Evolutionary conservation across 202 grass and related monocot species (phyloP).

Genomic region (Dendrocalamus latiflorus): DNA sequence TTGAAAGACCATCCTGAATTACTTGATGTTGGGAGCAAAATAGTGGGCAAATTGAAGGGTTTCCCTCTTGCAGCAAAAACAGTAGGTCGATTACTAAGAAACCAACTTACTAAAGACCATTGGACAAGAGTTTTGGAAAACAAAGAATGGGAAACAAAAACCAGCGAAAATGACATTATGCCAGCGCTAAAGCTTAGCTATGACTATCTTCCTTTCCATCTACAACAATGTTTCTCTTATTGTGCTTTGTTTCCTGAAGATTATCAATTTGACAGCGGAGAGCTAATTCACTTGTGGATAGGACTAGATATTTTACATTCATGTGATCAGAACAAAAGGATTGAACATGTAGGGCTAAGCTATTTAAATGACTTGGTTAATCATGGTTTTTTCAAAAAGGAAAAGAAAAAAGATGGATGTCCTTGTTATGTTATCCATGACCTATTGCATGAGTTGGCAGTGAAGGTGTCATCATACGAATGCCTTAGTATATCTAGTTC

Average conservation of each 20-base stretch:
- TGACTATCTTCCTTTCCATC: too few relatives aligned
- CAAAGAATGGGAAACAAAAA: slow-evolving; percentile 27
- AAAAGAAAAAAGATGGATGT: too few relatives aligned
- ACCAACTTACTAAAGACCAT: accelerated
- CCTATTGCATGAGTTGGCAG: slow-evolving; percentile 15
- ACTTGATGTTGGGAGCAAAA: not conserved
- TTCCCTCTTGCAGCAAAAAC: slow-evolving; percentile 41
- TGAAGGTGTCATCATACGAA: not conserved
- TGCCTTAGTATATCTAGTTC: not conserved
- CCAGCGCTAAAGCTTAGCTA: too few relatives aligned
- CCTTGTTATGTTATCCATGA: slow-evolving; percentile 26
- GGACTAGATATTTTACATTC: too few relatives aligned
- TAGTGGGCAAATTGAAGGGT: not conserved
- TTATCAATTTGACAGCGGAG: not conserved
- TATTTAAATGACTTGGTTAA: not conserved
- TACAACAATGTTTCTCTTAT: not conserved
- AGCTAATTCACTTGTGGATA: slow-evolving; percentile 22
- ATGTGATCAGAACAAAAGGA: slow-evolving; percentile 12
- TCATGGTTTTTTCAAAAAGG: not conserved
- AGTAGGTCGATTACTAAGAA: slow-evolving; percentile 16
- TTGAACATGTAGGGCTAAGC: not conserved
- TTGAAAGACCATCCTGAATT: not conserved
- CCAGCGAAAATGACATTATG: not conserved
- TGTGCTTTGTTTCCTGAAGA: slow-evolving; percentile 36
- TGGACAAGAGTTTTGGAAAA: slow-evolving; percentile 30